These are phyloP conservation scores for Heterobasidion annosum DNA, from an alignment of 1,284 basidiomycete species.

Conservation along the genomic window DNA sequence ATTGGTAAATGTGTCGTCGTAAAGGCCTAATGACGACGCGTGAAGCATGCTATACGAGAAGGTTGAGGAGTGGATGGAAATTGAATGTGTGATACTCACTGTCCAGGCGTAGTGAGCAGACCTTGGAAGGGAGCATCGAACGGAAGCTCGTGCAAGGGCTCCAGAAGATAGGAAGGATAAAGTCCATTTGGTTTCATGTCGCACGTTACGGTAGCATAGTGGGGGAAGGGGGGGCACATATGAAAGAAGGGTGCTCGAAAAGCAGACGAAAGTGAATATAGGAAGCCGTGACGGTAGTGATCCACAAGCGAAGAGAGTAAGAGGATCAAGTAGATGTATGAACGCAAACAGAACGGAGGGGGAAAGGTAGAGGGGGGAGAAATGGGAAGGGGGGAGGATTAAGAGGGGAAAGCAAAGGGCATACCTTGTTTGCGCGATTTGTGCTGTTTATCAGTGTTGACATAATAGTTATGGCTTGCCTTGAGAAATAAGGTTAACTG, in stretches of 20 bases:
- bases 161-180: conserved; percentile 3
- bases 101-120: conserved; percentile 2
- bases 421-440: not conserved
- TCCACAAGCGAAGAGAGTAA: not conserved
- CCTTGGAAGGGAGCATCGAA: conserved; percentile 10
- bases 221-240: not conserved
- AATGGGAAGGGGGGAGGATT: not conserved
- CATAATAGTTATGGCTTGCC: not conserved
- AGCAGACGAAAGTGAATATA: not conserved
- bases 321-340: not conserved
- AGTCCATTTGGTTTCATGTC: not conserved
- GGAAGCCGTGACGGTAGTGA: not conserved
- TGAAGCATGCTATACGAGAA: conserved; percentile 5
- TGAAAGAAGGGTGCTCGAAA: not conserved
- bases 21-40: conserved; percentile 8
- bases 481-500: not conserved
- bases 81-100: not conserved
- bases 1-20: conserved; percentile 10
- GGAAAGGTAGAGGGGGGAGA: not conserved
- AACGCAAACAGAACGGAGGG: not conserved
- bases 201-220: not conserved
- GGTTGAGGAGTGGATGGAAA: not conserved
- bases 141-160: conserved; percentile 11
- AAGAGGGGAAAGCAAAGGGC: not conserved
- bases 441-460: not conserved